Base-by-base conservation (phyloP, 495 filamentous ascomycete species). In the Penicillium soppii region DNA sequence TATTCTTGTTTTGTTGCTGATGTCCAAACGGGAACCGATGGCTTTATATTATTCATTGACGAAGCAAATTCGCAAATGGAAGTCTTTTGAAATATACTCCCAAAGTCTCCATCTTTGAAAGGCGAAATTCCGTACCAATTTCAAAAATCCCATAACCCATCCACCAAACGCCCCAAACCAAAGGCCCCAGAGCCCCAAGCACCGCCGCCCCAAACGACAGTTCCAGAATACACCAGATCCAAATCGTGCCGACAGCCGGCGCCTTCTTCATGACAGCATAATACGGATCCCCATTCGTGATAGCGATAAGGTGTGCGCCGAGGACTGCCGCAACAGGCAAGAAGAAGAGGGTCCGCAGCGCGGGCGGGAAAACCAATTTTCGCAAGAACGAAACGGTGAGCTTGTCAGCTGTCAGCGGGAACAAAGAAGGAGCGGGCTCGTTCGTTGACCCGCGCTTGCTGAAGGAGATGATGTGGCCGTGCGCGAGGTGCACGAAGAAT, bases 171-270 rank as follows among this genome's bases (percentile, higher is more conserved):
- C 87, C 76, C 74, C 86, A 97, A 1, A 66, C 69, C 56, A 75
- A 47, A 3, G 74, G 74, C 3, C 74, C 80, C 33, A 90, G 73
- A 8, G 76, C 69, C 7, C 79, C 68, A 25, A 78, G 64, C 7
- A 84, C 62, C 1, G 89, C 87, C 43, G 78, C 83, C 2, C 77
- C 66, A 46, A 95, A 73, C n/a, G 86, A 72, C 71, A 97, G 81
- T 70, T 98, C 94, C 40, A 96, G 73, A 27, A 96, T 84, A 15
- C 86, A 85, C 94, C 92, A 98, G 12, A 98, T 82, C 92, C 92
- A 96, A 16, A 97, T 65, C 13, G 88, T 91, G 1, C 91, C 95
- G n/a, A 95, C 65, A 17, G 90, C 83, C 17, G 94, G 94, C 0
- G 91, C 89, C 47, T 81, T 84, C 73, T 95, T 95, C 94, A 98